Conservation (phyloP, 1,139 yeast species). For the Lodderomyces jiufengensis region DNA sequence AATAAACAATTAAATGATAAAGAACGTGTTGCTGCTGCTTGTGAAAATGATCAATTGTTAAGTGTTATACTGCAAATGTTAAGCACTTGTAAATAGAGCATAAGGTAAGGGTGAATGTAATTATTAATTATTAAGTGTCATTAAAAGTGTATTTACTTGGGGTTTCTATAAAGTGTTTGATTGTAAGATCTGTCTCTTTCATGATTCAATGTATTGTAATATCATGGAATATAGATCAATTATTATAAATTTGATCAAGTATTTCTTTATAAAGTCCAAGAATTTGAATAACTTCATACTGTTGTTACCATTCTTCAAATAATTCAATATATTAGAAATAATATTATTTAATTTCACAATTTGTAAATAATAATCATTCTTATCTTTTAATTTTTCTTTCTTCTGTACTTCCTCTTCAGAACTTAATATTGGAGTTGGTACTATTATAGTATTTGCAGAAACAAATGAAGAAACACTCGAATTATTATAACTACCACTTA, state of each 20-base stretch:
- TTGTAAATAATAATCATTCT: slow-evolving; percentile 38
- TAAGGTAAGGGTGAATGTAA: too few species aligned
- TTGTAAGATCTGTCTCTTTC: too few species aligned
- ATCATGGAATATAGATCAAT: slow-evolving; percentile 40
- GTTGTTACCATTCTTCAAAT: neutral
- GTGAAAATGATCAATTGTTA: slow-evolving; percentile 90
- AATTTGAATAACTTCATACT: slow-evolving; percentile 19
- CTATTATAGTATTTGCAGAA: slow-evolving; percentile 8
- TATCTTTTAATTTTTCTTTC: slow-evolving; percentile 32
- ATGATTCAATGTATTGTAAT: slow-evolving; percentile 28
- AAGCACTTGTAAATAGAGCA: slow-evolving; percentile 64
- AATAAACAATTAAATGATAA: slow-evolving; percentile 96
- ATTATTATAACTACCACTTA: too few species aligned
- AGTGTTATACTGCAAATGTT: slow-evolving; percentile 91
- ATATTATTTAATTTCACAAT: slow-evolving; percentile 15
- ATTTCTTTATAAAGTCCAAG: slow-evolving; percentile 37
- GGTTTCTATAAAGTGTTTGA: too few species aligned
- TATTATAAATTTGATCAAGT: slow-evolving; percentile 36
- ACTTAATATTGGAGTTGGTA: slow-evolving; percentile 5
- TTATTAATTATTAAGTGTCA: too few species aligned
- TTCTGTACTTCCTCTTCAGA: slow-evolving; percentile 19
- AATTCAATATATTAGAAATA: neutral
- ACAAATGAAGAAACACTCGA: slow-evolving; percentile 2
- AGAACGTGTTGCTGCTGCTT: slow-evolving; percentile 97
- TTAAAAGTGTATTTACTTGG: too few species aligned